These are phyloP conservation scores for Neurospora discreta DNA, from an alignment of 495 filamentous ascomycete species.

Conservation along the genomic window DNA sequence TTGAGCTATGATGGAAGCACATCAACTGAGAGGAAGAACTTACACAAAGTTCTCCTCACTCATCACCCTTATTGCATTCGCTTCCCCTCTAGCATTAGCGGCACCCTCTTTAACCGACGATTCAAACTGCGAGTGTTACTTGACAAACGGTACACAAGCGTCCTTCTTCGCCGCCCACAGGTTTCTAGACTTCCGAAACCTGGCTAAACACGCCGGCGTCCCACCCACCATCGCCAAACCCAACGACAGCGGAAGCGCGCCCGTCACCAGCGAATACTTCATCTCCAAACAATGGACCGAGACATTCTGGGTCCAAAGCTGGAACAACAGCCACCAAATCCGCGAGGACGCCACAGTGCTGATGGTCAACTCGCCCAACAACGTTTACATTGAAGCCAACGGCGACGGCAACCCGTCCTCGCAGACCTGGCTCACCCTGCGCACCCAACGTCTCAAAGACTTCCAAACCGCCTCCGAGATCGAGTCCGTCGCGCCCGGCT, in stretches of 20 bases:
- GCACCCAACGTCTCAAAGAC: constrained; percentile 41
- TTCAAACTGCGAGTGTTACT: constrained; percentile 35
- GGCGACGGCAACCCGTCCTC: constrained; percentile 22
- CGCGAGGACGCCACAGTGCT: constrained; percentile 32
- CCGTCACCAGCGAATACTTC: constrained; percentile 31
- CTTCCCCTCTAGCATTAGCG: constrained; percentile 6
- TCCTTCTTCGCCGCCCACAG: constrained; percentile 53
- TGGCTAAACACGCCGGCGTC: constrained; percentile 25
- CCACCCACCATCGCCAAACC: constrained; percentile 24
- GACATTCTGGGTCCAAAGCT: constrained; percentile 46
- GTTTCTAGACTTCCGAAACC: constrained; percentile 57
- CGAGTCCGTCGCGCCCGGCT: constrained; percentile 41
- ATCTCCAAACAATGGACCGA: constrained; percentile 25
- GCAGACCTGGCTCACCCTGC: constrained; percentile 48
- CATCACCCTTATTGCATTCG: constrained; percentile 11
- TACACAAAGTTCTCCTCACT: constrained; percentile 10
- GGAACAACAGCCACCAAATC: constrained; percentile 33
- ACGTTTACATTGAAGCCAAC: constrained; percentile 49
- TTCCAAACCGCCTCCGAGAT: constrained; percentile 58
- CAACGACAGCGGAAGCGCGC: constrained; percentile 19
- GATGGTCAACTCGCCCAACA: constrained; percentile 54
- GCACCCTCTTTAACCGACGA: constrained; percentile 16
- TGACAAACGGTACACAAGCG: constrained; percentile 33
- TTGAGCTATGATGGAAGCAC: constrained; percentile 1
- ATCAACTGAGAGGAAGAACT: neutral